phyloP scores from a whole-genome alignment of 352 stramenopile genomes.

The Pythium folliculosum region DNA sequence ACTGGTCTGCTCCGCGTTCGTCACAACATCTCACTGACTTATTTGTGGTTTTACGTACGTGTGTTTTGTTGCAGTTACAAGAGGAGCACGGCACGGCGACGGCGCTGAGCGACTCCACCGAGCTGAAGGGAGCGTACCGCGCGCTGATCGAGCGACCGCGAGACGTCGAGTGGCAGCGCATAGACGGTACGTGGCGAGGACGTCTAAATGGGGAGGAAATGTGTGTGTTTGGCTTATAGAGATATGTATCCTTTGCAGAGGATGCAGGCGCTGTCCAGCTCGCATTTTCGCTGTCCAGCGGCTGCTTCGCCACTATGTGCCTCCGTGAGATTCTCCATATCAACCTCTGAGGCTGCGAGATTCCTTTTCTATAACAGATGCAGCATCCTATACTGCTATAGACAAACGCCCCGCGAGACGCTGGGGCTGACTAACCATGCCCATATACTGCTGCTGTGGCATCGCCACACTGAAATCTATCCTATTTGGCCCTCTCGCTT shows the following conservation, averaged over 20 bases:
- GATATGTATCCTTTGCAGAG: too few relatives aligned
- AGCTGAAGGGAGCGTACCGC: constrained; percentile 68
- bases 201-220: too few relatives aligned
- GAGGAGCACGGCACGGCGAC: constrained; percentile 46
- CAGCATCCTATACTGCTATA: too few relatives aligned
- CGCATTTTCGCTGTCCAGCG: constrained; percentile 60
- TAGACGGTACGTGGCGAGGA: constrained; percentile 6
- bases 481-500: neutral
- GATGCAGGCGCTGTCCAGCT: constrained; percentile 27
- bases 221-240: too few relatives aligned
- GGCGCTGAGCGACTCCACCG: constrained; percentile 36
- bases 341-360: constrained; percentile 39
- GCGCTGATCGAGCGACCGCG: constrained; percentile 42
- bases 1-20: neutral
- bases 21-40: too few relatives aligned
- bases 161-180: constrained; percentile 46
- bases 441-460: neutral
- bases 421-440: neutral
- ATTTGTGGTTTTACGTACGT: neutral
- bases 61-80: constrained; percentile 42
- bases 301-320: constrained; percentile 82
- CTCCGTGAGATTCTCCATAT: constrained; percentile 63
- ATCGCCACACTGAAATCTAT: neutral
- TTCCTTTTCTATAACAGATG: too few relatives aligned
- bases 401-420: neutral